Evolutionary conservation across 805 yeast species (phyloP).

Genomic region (Pichia insulana): DNA sequence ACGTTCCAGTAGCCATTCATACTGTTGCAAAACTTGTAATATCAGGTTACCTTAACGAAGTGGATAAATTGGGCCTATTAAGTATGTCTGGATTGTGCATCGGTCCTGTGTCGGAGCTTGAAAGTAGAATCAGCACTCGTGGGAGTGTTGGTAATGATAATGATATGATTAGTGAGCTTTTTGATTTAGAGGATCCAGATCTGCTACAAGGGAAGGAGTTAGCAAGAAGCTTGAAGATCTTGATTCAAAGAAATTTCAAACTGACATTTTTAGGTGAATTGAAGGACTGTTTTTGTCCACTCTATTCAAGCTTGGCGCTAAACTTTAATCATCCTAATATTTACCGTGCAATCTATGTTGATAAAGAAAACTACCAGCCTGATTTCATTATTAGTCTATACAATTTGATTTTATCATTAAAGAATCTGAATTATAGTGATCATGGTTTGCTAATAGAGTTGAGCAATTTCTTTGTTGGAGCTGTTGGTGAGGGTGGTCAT

Average conservation of each 20-base stretch:
- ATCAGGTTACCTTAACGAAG: constrained; percentile 55
- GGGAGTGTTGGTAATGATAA: constrained; percentile 72
- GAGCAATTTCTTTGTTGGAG: constrained; percentile 67
- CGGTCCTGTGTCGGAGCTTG: constrained; percentile 87
- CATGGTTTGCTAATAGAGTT: constrained; percentile 43
- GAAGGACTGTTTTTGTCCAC: constrained; percentile 85
- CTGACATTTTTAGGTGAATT: constrained; percentile 76
- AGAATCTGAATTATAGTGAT: constrained; percentile 24
- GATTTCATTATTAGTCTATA: constrained; percentile 33
- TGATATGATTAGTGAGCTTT: constrained; percentile 76
- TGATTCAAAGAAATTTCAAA: constrained; percentile 70
- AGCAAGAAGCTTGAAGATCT: constrained; percentile 52
- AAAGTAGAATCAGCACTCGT: constrained; percentile 64
- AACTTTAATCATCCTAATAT: constrained; percentile 83
- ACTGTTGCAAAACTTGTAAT: constrained; percentile 34
- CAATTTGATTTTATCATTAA: constrained; percentile 17
- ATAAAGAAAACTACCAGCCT: constrained; percentile 30
- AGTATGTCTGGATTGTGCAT: constrained; percentile 90
- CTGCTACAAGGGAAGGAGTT: constrained; percentile 63
- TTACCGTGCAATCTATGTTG: constrained; percentile 76
- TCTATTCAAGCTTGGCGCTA: constrained; percentile 77
- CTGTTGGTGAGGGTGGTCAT: constrained; percentile 70
- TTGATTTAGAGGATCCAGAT: constrained; percentile 74
- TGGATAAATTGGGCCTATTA: constrained; percentile 54
- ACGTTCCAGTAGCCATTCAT: constrained; percentile 82